A percentile compares a stretch with the other conserved stretches of the same genome.
phyloP scores from a whole-genome alignment of 192 early-diverging fungal species.

The Coemansia sp. region DNA sequence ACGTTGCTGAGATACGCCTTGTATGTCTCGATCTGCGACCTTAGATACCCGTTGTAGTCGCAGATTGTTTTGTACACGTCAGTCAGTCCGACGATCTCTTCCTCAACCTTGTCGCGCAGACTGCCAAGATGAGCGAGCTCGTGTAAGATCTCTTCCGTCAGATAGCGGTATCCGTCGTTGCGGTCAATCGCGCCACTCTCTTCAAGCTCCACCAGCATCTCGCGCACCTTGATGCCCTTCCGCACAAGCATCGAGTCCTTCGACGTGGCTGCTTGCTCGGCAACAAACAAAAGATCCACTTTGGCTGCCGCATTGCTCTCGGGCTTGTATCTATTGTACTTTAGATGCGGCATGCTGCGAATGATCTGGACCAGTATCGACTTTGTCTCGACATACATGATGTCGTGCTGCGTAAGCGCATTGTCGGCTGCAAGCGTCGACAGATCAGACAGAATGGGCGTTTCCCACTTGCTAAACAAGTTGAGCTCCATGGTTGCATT shows the following conservation, averaged over 20 bases:
- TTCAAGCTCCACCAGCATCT: constrained; percentile 88
- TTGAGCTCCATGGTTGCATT: constrained; percentile 51
- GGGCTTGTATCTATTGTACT: constrained; percentile 46
- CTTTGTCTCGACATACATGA: constrained; percentile 95
- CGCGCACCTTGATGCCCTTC: constrained; percentile 93
- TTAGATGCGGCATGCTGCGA: constrained; percentile 78
- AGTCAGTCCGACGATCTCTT: constrained; percentile 75
- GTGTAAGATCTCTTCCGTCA: constrained; percentile 86
- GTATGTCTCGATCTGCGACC: constrained; percentile 88
- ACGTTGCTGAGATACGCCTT: constrained; percentile 95
- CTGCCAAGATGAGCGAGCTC: constrained; percentile 91
- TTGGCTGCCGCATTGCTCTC: constrained; percentile 51
- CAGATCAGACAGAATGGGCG: constrained; percentile 61
- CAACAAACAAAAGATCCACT: constrained; percentile 62
- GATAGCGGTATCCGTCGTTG: constrained; percentile 71
- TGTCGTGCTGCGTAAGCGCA: constrained; percentile 89
- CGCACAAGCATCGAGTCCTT: constrained; percentile 85
- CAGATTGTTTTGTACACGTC: constrained; percentile 89
- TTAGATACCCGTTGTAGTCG: constrained; percentile 91
- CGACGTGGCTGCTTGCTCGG: constrained; percentile 82
- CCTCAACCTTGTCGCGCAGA: constrained; percentile 80
- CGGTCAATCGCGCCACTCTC: constrained; percentile 71
- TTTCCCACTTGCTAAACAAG: constrained; percentile 52
- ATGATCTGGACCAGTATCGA: constrained; percentile 91
- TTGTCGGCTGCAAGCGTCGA: constrained; percentile 81